phyloP scores from a whole-genome alignment of 2,329 filamentous ascomycete species.

The Botrytis fabae region DNA sequence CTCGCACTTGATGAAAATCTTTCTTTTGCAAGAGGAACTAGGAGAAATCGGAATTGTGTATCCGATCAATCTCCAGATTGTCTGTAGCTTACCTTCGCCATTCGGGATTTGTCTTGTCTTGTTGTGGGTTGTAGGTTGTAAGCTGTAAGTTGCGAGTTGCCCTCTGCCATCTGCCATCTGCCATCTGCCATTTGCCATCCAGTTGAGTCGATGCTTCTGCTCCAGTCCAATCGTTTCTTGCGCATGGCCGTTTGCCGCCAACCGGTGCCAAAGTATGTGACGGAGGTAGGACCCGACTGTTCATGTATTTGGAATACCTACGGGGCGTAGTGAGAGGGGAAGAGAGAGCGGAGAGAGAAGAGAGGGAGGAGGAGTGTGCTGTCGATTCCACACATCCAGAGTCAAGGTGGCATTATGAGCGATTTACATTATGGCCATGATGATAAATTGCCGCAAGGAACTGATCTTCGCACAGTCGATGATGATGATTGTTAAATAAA shows the following conservation, averaged over 20 bases:
- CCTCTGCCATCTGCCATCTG: too few relatives aligned
- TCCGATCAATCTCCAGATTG: neutral
- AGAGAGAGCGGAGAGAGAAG: neutral
- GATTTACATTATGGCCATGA: too few relatives aligned
- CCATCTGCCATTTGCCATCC: too few relatives aligned
- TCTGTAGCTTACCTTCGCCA: conserved; percentile 3
- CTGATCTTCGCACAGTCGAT: too few relatives aligned
- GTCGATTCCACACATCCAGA: too few relatives aligned
- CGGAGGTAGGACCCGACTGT: neutral
- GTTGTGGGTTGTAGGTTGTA: too few relatives aligned
- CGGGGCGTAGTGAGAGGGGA: neutral
- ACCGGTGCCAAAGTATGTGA: neutral
- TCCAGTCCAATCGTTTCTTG: neutral
- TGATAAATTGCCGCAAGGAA: too few relatives aligned
- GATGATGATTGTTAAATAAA: too few relatives aligned
- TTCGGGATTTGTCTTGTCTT: neutral
- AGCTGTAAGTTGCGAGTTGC: too few relatives aligned
- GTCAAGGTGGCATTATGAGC: too few relatives aligned
- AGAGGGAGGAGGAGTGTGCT: neutral
- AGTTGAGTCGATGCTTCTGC: neutral
- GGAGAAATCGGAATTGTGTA: conserved; percentile 10
- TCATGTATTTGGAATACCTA: neutral
- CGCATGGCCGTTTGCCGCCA: neutral
- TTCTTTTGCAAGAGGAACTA: neutral
- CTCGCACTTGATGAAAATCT: neutral